Evolutionary conservation across 2,329 filamentous ascomycete species (phyloP), one percentile per base, ranked within the genome.

Genomic region (Aspergillus persii): DNA sequence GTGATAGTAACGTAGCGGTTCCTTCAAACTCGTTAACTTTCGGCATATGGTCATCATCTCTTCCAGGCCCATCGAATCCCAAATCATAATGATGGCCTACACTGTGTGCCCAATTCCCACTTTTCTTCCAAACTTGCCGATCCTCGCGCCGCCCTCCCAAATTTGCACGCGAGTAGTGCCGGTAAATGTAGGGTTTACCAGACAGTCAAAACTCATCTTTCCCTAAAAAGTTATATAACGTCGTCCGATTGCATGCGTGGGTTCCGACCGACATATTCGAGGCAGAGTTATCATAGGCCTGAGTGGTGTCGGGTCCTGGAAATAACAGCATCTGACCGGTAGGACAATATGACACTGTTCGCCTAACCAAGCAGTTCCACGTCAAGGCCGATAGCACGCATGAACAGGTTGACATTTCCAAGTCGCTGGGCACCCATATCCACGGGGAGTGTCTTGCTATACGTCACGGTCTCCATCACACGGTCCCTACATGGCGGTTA

Each of bases 311-410:
- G 26, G 18, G 18, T 47, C 44, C 44, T 11, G 7, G 9, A 1
- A 27, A 47, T 23, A 3, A 47, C 44, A 47, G 44, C n/a, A 27
- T 8, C 15, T 9, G 44, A 47, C 44, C 11, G 23, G 23, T 26
- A 27, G 15, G 44, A 47, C 18, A 47, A 27, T 47, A 23, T 47
- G 12, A 27, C 26, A 29, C 7, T 11, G 6, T 41, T n/a, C 26
- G 18, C 31, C 81, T 78, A 87, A 66, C 84, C 84, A 63, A 89
- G 80, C 68, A 88, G 75, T 65, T 97, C 95, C 53, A 99, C 95
- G 79, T 99, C 95, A 73, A 99, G 83, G n/a, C 95, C 95, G 76
- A 99, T 97, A 57, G 94, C 95, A 71, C 92, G 89, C 93, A 99
- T 97, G 76, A 99, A 99, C 57, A 99, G 80, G 74, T 99, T 99